Conservation (phyloP, 176 grass and related monocot species). For the Zea mays region DNA sequence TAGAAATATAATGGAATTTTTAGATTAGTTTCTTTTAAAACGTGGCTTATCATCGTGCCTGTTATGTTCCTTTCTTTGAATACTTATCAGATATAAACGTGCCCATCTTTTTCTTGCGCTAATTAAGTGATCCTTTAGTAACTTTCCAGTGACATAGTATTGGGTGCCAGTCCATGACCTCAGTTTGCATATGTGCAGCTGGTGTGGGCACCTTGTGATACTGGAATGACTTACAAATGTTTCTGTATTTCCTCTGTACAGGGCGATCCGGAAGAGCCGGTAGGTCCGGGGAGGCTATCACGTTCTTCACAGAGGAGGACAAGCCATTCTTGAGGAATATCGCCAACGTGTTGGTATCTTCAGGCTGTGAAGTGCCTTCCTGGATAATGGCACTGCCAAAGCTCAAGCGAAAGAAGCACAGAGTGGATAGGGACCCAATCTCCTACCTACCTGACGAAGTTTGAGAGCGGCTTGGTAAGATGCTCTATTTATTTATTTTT, state of each 20-base stretch:
- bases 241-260: not conserved
- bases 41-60: not conserved
- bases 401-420: constrained; percentile 82
- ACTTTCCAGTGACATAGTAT: not conserved
- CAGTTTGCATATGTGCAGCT: constrained; percentile 12
- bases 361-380: constrained; percentile 80
- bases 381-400: constrained; percentile 89
- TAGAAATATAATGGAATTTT: not conserved
- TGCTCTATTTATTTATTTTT: not conserved
- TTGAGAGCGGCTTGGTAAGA: constrained; percentile 8
- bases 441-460: constrained; percentile 53
- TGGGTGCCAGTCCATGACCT: not conserved
- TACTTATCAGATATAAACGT: not conserved
- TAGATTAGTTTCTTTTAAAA: not conserved
- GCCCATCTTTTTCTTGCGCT: not conserved
- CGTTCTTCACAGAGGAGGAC: constrained; percentile 90
- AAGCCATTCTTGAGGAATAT: constrained; percentile 90
- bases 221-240: not conserved
- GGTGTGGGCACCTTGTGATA: not conserved
- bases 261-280: constrained; percentile 89
- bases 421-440: constrained; percentile 67
- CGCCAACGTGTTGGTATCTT: constrained; percentile 77
- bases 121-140: not conserved
- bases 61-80: not conserved
- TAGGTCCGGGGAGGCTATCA: constrained; percentile 82